phyloP scores from a whole-genome alignment of 2,329 filamentous ascomycete genomes.

The Fusarium keratoplasticum region DNA sequence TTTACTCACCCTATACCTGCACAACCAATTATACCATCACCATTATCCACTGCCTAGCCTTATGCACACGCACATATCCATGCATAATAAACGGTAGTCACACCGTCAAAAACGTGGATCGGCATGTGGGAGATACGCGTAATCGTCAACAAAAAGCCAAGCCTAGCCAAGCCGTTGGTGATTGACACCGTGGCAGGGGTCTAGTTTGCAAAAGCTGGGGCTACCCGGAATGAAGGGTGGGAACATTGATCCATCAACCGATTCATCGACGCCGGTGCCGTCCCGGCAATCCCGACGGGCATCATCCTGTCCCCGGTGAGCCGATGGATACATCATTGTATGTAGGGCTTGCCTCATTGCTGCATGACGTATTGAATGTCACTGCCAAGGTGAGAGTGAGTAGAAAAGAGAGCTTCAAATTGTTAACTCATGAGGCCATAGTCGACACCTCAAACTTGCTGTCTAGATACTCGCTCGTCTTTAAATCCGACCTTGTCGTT shows the following conservation, averaged over 20 bases:
- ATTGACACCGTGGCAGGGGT: constrained; percentile 18
- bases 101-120: neutral
- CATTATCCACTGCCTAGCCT: neutral
- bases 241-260: neutral
- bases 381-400: neutral
- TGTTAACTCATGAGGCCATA: neutral
- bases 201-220: neutral
- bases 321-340: neutral
- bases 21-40: too few species aligned
- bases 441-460: neutral
- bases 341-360: neutral
- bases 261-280: neutral
- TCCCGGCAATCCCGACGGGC: neutral
- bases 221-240: neutral
- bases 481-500: constrained; percentile 5
- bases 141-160: neutral
- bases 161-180: neutral
- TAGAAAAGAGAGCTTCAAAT: neutral
- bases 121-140: neutral
- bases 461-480: neutral
- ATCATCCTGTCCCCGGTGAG: neutral
- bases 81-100: neutral
- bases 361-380: neutral
- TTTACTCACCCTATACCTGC: neutral
- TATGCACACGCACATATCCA: neutral